Conservation (phyloP, 345 rosid species). For the Bretschneidera sinensis region DNA sequence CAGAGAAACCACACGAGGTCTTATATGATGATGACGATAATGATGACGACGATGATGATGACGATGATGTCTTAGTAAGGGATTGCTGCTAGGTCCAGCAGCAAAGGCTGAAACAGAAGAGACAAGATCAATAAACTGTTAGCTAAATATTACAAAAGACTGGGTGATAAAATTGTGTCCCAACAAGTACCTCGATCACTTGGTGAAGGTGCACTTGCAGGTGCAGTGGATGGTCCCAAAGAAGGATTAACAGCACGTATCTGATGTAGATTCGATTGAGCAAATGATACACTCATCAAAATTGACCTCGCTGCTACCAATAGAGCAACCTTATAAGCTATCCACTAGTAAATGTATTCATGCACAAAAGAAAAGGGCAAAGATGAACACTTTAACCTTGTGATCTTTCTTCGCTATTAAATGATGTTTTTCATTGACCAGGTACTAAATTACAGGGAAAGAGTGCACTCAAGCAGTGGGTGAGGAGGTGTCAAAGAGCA, state of each 20-base stretch:
- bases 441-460: too few species aligned
- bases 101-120: conserved; percentile 33
- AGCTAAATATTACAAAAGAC: conserved; percentile 10
- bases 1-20: conserved; percentile 52
- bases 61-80: conserved; percentile 36
- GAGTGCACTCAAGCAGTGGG: too few species aligned
- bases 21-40: conserved; percentile 45
- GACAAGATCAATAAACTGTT: conserved; percentile 13
- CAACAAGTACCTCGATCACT: conserved; percentile 35
- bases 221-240: conserved; percentile 29
- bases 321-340: conserved; percentile 18
- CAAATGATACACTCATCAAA: conserved; percentile 37
- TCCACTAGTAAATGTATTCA: conserved; percentile 1
- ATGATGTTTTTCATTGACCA: too few species aligned
- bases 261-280: conserved; percentile 30
- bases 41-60: conserved; percentile 52
- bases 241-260: conserved; percentile 32
- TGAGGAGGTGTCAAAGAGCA: too few species aligned
- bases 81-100: conserved; percentile 35
- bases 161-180: neutral
- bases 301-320: conserved; percentile 47
- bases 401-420: too few species aligned
- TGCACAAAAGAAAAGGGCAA: neutral
- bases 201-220: conserved; percentile 49
- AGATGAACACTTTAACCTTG: too few species aligned